Conservation (phyloP, 305 asterid genomes). For the Salvia sclarea region DNA sequence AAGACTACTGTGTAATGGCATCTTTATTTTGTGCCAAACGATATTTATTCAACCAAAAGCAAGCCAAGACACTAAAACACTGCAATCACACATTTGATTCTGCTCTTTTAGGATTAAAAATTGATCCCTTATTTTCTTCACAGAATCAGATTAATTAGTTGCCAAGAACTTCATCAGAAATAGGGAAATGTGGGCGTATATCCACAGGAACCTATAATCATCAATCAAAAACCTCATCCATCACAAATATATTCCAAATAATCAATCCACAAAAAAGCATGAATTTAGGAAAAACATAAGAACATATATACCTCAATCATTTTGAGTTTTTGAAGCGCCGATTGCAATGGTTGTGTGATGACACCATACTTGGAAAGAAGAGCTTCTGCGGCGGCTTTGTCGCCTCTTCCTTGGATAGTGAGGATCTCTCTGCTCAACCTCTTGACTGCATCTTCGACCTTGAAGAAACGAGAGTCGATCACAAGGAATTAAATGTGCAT, state of each 20-base stretch:
- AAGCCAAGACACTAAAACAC: background rate
- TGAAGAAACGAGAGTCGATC: slow-evolving; percentile 7
- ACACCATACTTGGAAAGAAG: slow-evolving; percentile 61
- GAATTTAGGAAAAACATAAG: background rate
- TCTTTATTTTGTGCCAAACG: background rate
- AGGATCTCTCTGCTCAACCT: slow-evolving; percentile 86
- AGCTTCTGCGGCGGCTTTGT: slow-evolving; percentile 64
- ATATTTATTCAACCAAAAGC: background rate
- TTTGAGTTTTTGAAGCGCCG: slow-evolving; percentile 64
- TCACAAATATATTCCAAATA: background rate
- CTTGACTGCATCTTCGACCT: slow-evolving; percentile 86
- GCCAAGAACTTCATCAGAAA: slow-evolving; percentile 57
- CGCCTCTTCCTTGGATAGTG: slow-evolving; percentile 86
- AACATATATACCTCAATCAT: slow-evolving; percentile 48
- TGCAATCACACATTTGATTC: background rate
- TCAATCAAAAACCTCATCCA: slow-evolving; percentile 14
- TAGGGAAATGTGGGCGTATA: slow-evolving; percentile 76
- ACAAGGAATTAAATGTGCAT: too few relatives aligned
- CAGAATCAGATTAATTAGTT: slow-evolving; percentile 34
- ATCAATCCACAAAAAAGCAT: background rate
- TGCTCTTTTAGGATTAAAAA: background rate
- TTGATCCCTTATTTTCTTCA: background rate
- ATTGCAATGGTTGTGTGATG: slow-evolving; percentile 61
- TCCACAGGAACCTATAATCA: slow-evolving; percentile 87
- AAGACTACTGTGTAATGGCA: too few relatives aligned